Evolutionary conservation across 495 filamentous ascomycete species (phyloP).

Genomic region (Xylaria nigripes): DNA sequence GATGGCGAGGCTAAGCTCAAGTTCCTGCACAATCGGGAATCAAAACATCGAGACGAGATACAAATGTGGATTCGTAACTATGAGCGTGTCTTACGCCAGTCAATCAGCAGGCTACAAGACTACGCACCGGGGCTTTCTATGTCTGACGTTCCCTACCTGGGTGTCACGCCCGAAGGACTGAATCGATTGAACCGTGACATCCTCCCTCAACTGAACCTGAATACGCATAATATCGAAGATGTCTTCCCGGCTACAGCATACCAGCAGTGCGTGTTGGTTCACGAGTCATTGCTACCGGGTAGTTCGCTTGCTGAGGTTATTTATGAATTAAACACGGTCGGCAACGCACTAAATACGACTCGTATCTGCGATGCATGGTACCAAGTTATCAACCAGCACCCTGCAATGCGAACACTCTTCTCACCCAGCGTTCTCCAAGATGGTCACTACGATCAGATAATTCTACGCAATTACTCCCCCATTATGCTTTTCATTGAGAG

Average conservation of each 20-base stretch:
- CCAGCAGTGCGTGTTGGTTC: slow-evolving; percentile 60
- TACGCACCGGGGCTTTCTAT: slow-evolving; percentile 47
- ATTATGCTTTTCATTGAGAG: slow-evolving; percentile 43
- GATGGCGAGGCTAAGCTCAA: slow-evolving; percentile 54
- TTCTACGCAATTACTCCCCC: slow-evolving; percentile 34
- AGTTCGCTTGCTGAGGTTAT: slow-evolving; percentile 55
- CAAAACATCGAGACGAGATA: slow-evolving; percentile 51
- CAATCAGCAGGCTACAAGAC: slow-evolving; percentile 42
- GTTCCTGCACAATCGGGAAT: slow-evolving; percentile 55
- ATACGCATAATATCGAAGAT: slow-evolving; percentile 38
- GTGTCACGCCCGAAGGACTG: slow-evolving; percentile 51
- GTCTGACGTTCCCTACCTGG: slow-evolving; percentile 55
- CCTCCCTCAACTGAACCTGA: slow-evolving; percentile 43
- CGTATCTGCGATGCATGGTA: slow-evolving; percentile 41
- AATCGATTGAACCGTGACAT: slow-evolving; percentile 42
- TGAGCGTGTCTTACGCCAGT: slow-evolving; percentile 43
- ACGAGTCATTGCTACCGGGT: slow-evolving; percentile 46
- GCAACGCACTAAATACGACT: slow-evolving; percentile 30
- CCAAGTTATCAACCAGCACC: slow-evolving; percentile 30
- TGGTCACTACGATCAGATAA: slow-evolving; percentile 34
- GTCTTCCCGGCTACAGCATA: slow-evolving; percentile 59
- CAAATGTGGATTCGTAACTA: slow-evolving; percentile 52
- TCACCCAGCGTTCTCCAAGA: slow-evolving; percentile 34
- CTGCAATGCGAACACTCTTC: slow-evolving; percentile 38
- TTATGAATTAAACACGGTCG: slow-evolving; percentile 44